Evolutionary conservation across 1,139 yeast genomes (phyloP).

Genomic region (Suhomyces atakaporum): DNA sequence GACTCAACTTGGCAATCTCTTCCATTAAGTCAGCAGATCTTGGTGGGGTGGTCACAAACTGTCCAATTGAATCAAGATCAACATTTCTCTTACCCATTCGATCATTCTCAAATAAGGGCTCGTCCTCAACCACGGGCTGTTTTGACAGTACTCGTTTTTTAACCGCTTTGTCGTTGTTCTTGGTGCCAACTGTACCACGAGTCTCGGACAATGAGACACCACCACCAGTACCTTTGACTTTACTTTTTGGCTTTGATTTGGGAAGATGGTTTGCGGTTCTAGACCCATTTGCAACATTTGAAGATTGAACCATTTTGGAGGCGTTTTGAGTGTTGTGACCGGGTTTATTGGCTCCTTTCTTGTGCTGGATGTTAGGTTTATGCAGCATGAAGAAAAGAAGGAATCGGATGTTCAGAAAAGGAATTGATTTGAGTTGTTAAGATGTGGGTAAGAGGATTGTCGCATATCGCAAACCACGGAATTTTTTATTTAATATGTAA

Average conservation of each 20-base stretch:
- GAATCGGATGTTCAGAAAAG: too few relatives aligned
- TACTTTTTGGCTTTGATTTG: background rate
- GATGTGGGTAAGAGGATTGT: too few relatives aligned
- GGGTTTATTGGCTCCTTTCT: background rate
- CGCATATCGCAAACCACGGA: too few relatives aligned
- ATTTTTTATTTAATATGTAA: too few relatives aligned
- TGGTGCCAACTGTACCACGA: background rate
- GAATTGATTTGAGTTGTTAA: too few relatives aligned
- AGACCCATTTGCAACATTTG: conserved; percentile 4
- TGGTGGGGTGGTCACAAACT: background rate
- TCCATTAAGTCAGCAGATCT: background rate
- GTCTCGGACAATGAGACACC: background rate
- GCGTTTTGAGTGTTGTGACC: background rate
- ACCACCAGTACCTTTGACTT: background rate
- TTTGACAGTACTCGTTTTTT: background rate
- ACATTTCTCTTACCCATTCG: background rate
- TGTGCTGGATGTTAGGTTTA: background rate
- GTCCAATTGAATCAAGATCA: background rate
- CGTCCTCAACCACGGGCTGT: background rate
- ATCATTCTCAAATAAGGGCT: background rate
- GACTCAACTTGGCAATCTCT: background rate
- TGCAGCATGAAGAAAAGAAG: background rate
- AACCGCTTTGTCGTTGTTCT: background rate
- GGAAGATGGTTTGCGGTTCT: background rate
- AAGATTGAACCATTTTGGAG: background rate